phyloP scores from a whole-genome alignment of 768 basidiomycete species.

The Mycena albidolilacea region DNA sequence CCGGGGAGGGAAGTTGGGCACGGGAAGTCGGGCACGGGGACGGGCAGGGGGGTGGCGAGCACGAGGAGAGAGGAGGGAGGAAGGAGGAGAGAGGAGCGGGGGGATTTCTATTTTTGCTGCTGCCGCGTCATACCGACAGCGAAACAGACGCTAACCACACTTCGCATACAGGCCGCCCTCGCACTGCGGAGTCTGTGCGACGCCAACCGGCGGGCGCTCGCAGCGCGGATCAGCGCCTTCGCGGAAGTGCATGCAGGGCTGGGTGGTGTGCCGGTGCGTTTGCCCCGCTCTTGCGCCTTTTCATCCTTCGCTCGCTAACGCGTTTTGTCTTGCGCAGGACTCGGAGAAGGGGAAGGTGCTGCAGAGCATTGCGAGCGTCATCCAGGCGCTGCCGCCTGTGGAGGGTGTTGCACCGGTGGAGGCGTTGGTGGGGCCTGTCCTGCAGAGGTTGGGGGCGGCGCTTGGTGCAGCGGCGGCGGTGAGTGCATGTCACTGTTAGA shows the following conservation, averaged over 20 bases:
- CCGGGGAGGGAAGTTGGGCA: too few species aligned
- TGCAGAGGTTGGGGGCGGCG: slow-evolving; percentile 76
- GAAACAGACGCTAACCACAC: slow-evolving; percentile 46
- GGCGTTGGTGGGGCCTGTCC: slow-evolving; percentile 84
- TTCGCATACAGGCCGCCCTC: slow-evolving; percentile 74
- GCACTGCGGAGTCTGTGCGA: slow-evolving; percentile 91
- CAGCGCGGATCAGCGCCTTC: slow-evolving; percentile 88
- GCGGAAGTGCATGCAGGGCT: slow-evolving; percentile 86
- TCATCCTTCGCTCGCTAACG: too few species aligned
- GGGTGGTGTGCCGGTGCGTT: slow-evolving; percentile 77
- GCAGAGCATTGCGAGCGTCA: slow-evolving; percentile 93
- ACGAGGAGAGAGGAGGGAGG: too few species aligned
- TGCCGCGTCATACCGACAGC: too few species aligned
- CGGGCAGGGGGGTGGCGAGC: too few species aligned
- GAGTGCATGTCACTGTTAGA: slow-evolving; percentile 35
- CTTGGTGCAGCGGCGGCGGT: slow-evolving; percentile 71
- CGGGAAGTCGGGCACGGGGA: too few species aligned
- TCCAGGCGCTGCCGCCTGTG: slow-evolving; percentile 87
- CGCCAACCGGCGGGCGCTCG: slow-evolving; percentile 87
- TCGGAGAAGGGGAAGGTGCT: slow-evolving; percentile 92
- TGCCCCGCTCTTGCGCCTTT: not conserved
- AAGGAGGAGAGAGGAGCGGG: too few species aligned
- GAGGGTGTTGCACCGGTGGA: slow-evolving; percentile 86
- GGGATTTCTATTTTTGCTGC: slow-evolving; percentile 49
- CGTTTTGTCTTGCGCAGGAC: slow-evolving; percentile 60